These are phyloP conservation scores for Citrullus colocynthis DNA, from an alignment of 306 rosid genomes.

Conservation along the genomic window DNA sequence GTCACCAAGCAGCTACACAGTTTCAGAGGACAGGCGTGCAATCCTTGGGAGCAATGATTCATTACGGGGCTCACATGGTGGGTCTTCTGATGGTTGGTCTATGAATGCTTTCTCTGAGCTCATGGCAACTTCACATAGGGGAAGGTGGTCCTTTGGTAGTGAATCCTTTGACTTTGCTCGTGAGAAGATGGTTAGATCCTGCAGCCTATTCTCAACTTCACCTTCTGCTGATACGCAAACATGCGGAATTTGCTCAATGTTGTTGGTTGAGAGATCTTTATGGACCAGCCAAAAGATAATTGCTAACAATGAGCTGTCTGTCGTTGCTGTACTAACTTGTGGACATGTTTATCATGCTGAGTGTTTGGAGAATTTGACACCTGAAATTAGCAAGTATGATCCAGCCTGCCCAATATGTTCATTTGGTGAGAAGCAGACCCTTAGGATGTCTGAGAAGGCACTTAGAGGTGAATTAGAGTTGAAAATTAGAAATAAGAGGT, in stretches of 20 bases:
- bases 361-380: constrained; percentile 73
- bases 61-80: constrained; percentile 38
- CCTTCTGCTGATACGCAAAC: constrained; percentile 49
- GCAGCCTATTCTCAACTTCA: constrained; percentile 39
- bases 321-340: constrained; percentile 71
- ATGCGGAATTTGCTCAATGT: constrained; percentile 39
- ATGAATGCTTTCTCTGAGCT: constrained; percentile 69
- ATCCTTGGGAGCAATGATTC: constrained; percentile 55
- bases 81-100: constrained; percentile 84
- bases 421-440: constrained; percentile 68
- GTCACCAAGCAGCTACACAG: constrained; percentile 37
- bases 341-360: constrained; percentile 89
- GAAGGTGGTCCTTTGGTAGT: constrained; percentile 76
- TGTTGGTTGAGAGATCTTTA: constrained; percentile 27
- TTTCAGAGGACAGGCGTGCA: constrained; percentile 51
- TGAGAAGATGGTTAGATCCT: constrained; percentile 48
- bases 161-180: constrained; percentile 57
- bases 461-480: constrained; percentile 64
- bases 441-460: constrained; percentile 53
- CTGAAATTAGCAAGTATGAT: constrained; percentile 68
- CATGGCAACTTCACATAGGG: constrained; percentile 55
- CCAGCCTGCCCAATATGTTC: constrained; percentile 86
- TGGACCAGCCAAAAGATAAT: constrained; percentile 38
- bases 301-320: constrained; percentile 37
- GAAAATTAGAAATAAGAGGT: constrained; percentile 53